Evolutionary conservation across 495 filamentous ascomycete genomes (phyloP), one percentile per base, ranked within the genome.

Genomic region (Podospora sp.): DNA sequence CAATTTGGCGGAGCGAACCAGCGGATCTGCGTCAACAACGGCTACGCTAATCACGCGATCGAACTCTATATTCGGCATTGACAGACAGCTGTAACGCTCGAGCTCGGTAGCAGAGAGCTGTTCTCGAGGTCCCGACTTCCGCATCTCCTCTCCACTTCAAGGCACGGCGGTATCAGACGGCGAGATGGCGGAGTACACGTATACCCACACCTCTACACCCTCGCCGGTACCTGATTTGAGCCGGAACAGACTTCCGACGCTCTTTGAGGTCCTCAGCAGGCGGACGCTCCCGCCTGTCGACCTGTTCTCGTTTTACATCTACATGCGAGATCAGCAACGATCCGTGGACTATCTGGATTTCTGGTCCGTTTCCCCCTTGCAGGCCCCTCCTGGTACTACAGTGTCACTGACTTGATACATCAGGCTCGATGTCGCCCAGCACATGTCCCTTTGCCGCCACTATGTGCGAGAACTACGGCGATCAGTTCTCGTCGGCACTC

Each of bases 361-460:
- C 78, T 99, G 96, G 95, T 99, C 82, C 25, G 83, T 75, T 50
- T 63, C 1, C 7, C 29, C 20, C 27, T 60, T 26, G 8, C 27
- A 22, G 6, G 11, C 27, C 51, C 25, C 21, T 21, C 29, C 6
- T 56, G 56, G 49, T 27, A 29, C 22, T 20, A 62, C n/a, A 21
- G 49, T 22, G 49, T 70, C 25, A 12, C 63, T 71, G 58, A 71
- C 70, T 25, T 26, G 65, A 36, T n/a, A n/a, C n/a, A n/a, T n/a
- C 63, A 99, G 94, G 95, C 93, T 99, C 72, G 95, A 99, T 88
- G 94, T 99, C 51, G 92, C 95, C 11, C 95, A 99, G 75, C 95
- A 99, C 77, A 97, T 97, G 90, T 95, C 93, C 18, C 86, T 99
- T 27, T 99, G 95, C 76, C 92, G 95, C 52, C 93, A 98, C 79